phyloP scores from a whole-genome alignment of 768 basidiomycete genomes.

The Boletus pseudo-olivaceus region DNA sequence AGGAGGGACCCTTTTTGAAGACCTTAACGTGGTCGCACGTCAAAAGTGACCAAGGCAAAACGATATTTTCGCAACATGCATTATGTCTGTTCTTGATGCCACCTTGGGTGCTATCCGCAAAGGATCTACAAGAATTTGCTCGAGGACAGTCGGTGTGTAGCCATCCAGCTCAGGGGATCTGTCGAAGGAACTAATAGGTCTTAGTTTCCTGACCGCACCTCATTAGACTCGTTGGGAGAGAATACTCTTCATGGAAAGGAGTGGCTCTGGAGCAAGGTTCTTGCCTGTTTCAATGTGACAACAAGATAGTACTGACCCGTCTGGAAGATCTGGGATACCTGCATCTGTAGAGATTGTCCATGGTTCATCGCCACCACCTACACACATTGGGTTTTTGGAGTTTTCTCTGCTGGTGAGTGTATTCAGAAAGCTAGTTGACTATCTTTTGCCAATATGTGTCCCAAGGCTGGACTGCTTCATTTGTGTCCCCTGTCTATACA shows the following conservation, averaged over 20 bases:
- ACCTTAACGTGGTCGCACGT: conserved; percentile 27
- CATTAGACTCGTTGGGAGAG: not conserved
- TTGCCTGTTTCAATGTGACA: not conserved
- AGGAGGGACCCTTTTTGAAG: conserved; percentile 24
- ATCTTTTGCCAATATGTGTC: conserved; percentile 1
- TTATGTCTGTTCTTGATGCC: conserved; percentile 35
- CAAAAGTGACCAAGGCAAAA: conserved; percentile 9
- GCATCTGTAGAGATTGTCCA: conserved; percentile 31
- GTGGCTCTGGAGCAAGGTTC: conserved; percentile 55
- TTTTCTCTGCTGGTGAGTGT: conserved; percentile 37
- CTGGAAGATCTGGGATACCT: conserved; percentile 39
- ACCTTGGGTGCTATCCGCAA: conserved; percentile 37
- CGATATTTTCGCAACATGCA: conserved; percentile 11
- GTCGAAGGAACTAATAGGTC: not conserved
- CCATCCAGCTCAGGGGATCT: not conserved
- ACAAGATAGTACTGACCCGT: conserved; percentile 4
- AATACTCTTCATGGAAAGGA: conserved; percentile 35
- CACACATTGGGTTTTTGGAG: conserved; percentile 42
- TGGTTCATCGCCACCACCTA: conserved; percentile 45
- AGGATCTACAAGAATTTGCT: conserved; percentile 35
- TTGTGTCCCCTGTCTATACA: conserved; percentile 44
- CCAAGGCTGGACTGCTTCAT: conserved; percentile 52
- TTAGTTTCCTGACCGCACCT: conserved; percentile 20
- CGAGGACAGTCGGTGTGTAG: conserved; percentile 20
- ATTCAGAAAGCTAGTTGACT: not conserved